A percentile compares a stretch with the other conserved stretches of the same genome.
Conservation (phyloP, 1,139 yeast species). For the Candida sojae region DNA sequence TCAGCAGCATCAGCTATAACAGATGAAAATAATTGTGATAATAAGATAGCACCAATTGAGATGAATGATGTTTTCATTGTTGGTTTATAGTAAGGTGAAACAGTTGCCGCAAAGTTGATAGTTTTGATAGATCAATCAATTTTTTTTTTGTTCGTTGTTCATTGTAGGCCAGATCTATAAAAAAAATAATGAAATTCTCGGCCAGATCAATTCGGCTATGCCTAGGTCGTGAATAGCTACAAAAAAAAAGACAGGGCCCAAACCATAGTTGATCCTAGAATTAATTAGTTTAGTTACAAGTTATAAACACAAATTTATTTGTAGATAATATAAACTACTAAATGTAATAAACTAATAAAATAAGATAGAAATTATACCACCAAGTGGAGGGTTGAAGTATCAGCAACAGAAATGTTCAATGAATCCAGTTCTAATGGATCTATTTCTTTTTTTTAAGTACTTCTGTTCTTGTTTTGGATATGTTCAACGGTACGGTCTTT, state of each 20-base stretch:
- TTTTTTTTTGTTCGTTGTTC: not conserved
- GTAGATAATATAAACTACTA: too few relatives aligned
- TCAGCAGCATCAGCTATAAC: slow-evolving; percentile 14
- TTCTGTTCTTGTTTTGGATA: not conserved
- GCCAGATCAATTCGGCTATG: too few relatives aligned
- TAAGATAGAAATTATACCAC: not conserved
- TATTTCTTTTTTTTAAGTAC: not conserved
- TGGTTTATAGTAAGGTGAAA: not conserved
- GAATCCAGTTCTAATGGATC: too few relatives aligned
- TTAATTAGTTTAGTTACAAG: too few relatives aligned
- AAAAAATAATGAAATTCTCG: too few relatives aligned
- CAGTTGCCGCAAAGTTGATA: not conserved
- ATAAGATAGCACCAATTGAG: slow-evolving; percentile 8
- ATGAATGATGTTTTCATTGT: slow-evolving; percentile 14
- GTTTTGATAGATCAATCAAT: not conserved
- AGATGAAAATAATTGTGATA: slow-evolving; percentile 10
- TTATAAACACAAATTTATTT: too few relatives aligned
- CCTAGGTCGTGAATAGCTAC: not conserved
- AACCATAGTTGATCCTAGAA: too few relatives aligned
- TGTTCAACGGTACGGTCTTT: not conserved
- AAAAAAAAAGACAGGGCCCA: not conserved
- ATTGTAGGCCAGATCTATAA: not conserved
- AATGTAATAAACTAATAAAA: too few relatives aligned
- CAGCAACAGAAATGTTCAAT: too few relatives aligned
- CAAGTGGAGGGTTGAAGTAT: not conserved